Percentiles rank a stretch among this genome's conserved stretches.
These are phyloP conservation scores for Codiaeum variegatum DNA, from an alignment of 441 rosid genomes.

Conservation along the genomic window DNA sequence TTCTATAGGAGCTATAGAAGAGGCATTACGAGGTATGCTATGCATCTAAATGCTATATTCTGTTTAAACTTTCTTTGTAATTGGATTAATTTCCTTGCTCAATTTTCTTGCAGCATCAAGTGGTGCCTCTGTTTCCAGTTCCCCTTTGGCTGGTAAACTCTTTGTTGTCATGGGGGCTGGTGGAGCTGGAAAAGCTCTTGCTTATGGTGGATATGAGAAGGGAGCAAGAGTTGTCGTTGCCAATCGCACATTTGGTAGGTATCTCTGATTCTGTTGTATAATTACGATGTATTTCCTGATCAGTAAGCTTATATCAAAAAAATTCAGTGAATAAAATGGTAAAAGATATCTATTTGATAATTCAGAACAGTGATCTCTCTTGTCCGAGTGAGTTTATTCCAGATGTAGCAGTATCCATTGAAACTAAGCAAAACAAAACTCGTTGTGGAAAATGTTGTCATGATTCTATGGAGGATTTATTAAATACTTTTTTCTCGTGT, in stretches of 20 bases:
- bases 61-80: neutral
- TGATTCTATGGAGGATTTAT: neutral
- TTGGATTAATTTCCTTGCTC: neutral
- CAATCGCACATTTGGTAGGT: conserved; percentile 48
- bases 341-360: neutral
- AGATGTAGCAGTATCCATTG: neutral
- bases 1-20: conserved; percentile 60
- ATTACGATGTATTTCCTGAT: neutral
- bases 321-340: neutral
- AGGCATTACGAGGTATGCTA: conserved; percentile 43
- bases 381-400: neutral
- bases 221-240: conserved; percentile 57
- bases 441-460: neutral
- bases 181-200: conserved; percentile 66
- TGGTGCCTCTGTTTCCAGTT: conserved; percentile 28
- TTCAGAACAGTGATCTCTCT: neutral
- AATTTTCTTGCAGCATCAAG: conserved; percentile 27
- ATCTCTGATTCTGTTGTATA: conserved; percentile 6
- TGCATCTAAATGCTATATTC: conserved; percentile 9
- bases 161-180: conserved; percentile 68
- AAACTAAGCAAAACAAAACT: neutral
- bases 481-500: neutral
- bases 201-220: conserved; percentile 52
- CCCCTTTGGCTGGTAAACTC: conserved; percentile 55
- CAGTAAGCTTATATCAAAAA: neutral